A percentile compares a stretch with the other conserved stretches of the same genome.
These are phyloP conservation scores for Iris pallida DNA, from an alignment of 116 monocot genomes.

Conservation along the genomic window DNA sequence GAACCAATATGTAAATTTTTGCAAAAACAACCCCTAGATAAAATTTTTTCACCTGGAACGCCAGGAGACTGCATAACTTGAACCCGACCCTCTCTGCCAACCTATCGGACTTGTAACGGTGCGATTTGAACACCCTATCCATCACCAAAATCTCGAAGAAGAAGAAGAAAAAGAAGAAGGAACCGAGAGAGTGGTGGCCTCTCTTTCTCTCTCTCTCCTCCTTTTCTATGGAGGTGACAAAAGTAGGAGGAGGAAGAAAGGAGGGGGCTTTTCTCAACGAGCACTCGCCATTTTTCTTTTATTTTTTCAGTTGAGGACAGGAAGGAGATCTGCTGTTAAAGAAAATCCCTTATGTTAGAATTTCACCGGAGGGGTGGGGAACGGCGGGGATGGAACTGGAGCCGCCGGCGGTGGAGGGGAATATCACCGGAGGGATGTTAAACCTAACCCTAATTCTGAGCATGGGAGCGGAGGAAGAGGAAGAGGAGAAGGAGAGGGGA, in stretches of 20 bases:
- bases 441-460: too few species aligned
- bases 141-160: background rate
- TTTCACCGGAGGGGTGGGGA: too few species aligned
- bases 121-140: constrained; percentile 63
- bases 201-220: constrained; percentile 2
- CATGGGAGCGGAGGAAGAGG: too few species aligned
- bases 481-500: too few species aligned
- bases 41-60: constrained; percentile 51
- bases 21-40: background rate
- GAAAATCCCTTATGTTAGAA: too few species aligned
- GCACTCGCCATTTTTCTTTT: too few species aligned
- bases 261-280: background rate
- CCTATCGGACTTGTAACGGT: constrained; percentile 58
- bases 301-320: too few species aligned
- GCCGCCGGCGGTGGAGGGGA: too few species aligned
- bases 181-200: background rate
- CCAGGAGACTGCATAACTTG: constrained; percentile 75
- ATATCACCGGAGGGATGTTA: too few species aligned
- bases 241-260: background rate
- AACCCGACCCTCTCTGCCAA: constrained; percentile 68
- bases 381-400: too few species aligned
- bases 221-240: background rate
- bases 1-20: background rate
- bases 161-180: too few species aligned
- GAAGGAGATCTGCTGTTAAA: too few species aligned